phyloP scores from a whole-genome alignment of 768 basidiomycete species.

The Suillus sp. region DNA sequence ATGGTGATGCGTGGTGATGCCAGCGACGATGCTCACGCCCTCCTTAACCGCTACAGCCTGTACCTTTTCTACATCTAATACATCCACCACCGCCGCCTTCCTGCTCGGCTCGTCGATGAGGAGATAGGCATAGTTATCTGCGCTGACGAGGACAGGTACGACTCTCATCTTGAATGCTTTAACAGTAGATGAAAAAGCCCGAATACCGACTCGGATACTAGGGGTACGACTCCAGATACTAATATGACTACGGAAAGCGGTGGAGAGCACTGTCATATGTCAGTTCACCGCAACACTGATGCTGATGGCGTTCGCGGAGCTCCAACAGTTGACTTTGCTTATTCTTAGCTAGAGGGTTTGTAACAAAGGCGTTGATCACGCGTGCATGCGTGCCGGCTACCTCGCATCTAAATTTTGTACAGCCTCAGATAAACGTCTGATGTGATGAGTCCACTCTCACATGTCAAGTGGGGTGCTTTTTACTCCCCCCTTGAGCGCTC shows the following conservation, averaged over 20 bases:
- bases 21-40: constrained; percentile 67
- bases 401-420: constrained; percentile 7
- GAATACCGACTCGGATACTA: constrained; percentile 2
- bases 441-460: constrained; percentile 4
- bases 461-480: not conserved
- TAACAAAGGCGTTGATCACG: constrained; percentile 3
- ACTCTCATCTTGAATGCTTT: constrained; percentile 58
- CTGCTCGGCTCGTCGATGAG: constrained; percentile 68
- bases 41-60: constrained; percentile 59
- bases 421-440: constrained; percentile 4
- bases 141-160: constrained; percentile 74
- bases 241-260: constrained; percentile 8
- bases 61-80: constrained; percentile 75
- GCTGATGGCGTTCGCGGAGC: not conserved
- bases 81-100: constrained; percentile 79
- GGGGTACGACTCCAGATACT: not conserved
- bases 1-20: constrained; percentile 92
- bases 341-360: not conserved
- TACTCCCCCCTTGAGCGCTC: not conserved
- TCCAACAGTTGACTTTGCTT: not conserved
- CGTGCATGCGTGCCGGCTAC: not conserved
- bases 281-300: constrained; percentile 16
- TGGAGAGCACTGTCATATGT: constrained; percentile 8
- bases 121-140: constrained; percentile 87
- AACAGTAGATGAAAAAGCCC: constrained; percentile 22